A percentile compares a stretch with the other conserved stretches of the same genome.
Conservation (phyloP, 108 stramenopile genomes). For the Asterionellopsis glacialis region DNA sequence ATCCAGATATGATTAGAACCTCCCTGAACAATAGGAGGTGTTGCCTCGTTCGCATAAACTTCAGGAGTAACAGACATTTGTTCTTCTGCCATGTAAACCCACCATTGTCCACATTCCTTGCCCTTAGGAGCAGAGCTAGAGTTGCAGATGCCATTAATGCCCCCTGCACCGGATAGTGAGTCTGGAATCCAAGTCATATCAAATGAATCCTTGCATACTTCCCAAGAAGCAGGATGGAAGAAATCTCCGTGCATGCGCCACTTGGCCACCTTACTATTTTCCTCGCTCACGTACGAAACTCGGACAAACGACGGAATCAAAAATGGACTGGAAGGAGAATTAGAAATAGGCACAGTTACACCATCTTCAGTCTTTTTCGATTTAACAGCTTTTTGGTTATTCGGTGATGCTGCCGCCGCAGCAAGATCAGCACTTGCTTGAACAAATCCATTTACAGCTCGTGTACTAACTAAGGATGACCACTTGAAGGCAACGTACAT, state of each 20-base stretch:
- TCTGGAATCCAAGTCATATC: slow-evolving; percentile 83
- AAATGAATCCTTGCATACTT: slow-evolving; percentile 85
- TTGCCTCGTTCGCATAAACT: slow-evolving; percentile 80
- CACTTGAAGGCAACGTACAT: slow-evolving; percentile 79
- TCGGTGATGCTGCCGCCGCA: slow-evolving; percentile 60
- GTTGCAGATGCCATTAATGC: slow-evolving; percentile 59
- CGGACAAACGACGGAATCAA: slow-evolving; percentile 84
- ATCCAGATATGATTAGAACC: slow-evolving; percentile 85
- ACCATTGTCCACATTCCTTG: slow-evolving; percentile 83
- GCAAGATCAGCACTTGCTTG: slow-evolving; percentile 86
- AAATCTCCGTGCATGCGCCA: slow-evolving; percentile 81
- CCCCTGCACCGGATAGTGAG: slow-evolving; percentile 63
- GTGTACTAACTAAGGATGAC: slow-evolving; percentile 73
- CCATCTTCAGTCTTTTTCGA: slow-evolving; percentile 41
- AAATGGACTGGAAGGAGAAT: slow-evolving; percentile 65
- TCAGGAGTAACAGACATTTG: slow-evolving; percentile 83
- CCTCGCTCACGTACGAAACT: slow-evolving; percentile 83
- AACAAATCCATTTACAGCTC: slow-evolving; percentile 62
- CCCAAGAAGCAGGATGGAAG: slow-evolving; percentile 88
- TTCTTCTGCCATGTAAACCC: slow-evolving; percentile 84
- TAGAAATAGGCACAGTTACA: slow-evolving; percentile 37
- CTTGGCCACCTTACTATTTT: slow-evolving; percentile 81
- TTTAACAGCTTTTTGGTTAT: slow-evolving; percentile 25
- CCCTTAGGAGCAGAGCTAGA: slow-evolving; percentile 12
- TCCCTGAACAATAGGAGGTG: slow-evolving; percentile 67